Conservation (phyloP, 1,284 basidiomycete genomes). For the Ustilago trichophora region DNA sequence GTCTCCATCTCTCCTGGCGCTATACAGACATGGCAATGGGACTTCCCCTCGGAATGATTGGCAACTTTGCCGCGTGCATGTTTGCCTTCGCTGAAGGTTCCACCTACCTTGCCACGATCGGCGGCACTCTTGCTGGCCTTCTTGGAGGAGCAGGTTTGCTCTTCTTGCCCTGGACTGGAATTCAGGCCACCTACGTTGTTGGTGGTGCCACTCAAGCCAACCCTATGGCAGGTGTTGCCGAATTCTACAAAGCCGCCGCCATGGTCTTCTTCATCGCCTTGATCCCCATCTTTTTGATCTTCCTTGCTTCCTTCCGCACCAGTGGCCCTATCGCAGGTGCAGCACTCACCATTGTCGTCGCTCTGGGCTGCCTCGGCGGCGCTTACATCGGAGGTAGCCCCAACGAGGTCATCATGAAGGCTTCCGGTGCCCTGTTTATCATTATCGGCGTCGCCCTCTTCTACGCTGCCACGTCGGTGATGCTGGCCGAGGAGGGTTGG, state of each 20-base stretch:
- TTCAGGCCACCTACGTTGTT: conserved; percentile 41
- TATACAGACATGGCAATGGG: conserved; percentile 25
- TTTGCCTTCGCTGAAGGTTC: conserved; percentile 49
- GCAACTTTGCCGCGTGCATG: conserved; percentile 51
- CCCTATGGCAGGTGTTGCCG: conserved; percentile 8
- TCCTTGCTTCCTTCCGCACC: conserved; percentile 42
- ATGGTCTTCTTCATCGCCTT: conserved; percentile 44
- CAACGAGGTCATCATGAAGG: conserved; percentile 16
- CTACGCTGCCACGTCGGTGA: conserved; percentile 37
- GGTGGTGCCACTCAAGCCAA: conserved; percentile 9
- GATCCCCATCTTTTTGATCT: conserved; percentile 53
- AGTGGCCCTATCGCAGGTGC: conserved; percentile 22
- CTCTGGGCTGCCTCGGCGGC: conserved; percentile 30
- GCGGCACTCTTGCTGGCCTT: conserved; percentile 39
- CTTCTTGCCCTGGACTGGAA: conserved; percentile 56
- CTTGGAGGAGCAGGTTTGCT: conserved; percentile 36
- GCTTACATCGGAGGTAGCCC: conserved; percentile 27
- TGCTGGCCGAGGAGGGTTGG: conserved; percentile 48
- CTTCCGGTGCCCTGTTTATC: conserved; percentile 47
- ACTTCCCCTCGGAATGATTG: conserved; percentile 49
- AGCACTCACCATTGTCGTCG: conserved; percentile 39
- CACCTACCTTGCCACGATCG: conserved; percentile 46
- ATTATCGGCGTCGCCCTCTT: conserved; percentile 33
- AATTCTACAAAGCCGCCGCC: conserved; percentile 33
- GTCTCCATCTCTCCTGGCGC: background rate